These are phyloP conservation scores for Entophlyctis luteolus DNA, from an alignment of 192 early-diverging fungal genomes.

Conservation along the genomic window DNA sequence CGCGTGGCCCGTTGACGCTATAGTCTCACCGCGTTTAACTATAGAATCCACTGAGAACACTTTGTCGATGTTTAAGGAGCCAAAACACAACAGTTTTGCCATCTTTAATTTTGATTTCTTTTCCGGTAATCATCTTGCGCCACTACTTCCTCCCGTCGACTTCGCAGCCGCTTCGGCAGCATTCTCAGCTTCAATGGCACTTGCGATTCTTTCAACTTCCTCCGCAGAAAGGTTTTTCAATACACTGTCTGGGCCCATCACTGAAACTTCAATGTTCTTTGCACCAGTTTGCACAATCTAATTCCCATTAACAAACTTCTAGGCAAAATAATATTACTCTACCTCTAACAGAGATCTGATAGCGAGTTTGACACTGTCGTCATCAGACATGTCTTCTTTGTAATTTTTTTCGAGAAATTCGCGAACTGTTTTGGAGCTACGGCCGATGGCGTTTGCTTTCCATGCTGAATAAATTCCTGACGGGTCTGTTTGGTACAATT, in stretches of 20 bases:
- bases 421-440: slow-evolving; percentile 93
- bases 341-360: slow-evolving; percentile 89
- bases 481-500: slow-evolving; percentile 94
- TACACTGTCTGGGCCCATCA: slow-evolving; percentile 75
- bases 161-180: slow-evolving; percentile 19
- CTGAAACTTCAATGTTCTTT: slow-evolving; percentile 98
- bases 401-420: slow-evolving; percentile 98
- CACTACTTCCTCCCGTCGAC: not conserved
- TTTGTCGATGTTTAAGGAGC: slow-evolving; percentile 78
- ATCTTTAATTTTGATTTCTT: not conserved
- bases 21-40: slow-evolving; percentile 54
- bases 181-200: slow-evolving; percentile 27
- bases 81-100: slow-evolving; percentile 51
- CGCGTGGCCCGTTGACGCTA: slow-evolving; percentile 43
- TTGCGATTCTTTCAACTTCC: slow-evolving; percentile 23
- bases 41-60: slow-evolving; percentile 73
- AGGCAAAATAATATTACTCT: slow-evolving; percentile 1
- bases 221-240: slow-evolving; percentile 42
- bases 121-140: no score
- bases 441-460: slow-evolving; percentile 97
- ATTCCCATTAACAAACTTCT: not conserved
- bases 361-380: slow-evolving; percentile 83
- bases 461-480: slow-evolving; percentile 98
- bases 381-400: slow-evolving; percentile 73
- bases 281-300: slow-evolving; percentile 97